Base-by-base conservation (phyloP, 345 rosid genomes). In the Trapa incisa region DNA sequence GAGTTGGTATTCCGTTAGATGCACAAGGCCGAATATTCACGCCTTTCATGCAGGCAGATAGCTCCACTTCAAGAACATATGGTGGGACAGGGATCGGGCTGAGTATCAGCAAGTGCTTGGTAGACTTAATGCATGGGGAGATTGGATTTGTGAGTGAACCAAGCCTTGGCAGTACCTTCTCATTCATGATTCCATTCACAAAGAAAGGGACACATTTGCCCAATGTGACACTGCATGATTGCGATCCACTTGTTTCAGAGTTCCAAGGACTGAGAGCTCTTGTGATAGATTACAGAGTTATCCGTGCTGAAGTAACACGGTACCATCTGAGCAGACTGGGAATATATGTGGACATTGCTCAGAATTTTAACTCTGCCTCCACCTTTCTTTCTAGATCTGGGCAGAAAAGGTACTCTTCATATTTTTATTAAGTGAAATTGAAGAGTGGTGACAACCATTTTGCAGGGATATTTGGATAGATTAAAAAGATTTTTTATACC, bases 31-130 rank as follows among this genome's bases (percentile, higher is more conserved):
- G 82, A 6, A 91, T 94, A 67, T 94, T 94, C 84, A 91, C 92
- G 5, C 99, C 97, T 64, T 94, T 94, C 73, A 81, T 94, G 88
- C 99, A 94, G 78, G 99, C 96, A 7, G 99, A 94, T 69, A 94
- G 97, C 71, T 94, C 99, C 64, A 94, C 97, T 37, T 94, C 99
- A 6, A 86, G 99, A 56, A 89, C 88, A 14, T 84, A 94, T 77
- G 99, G 99, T 69, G 97, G 99, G 33, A 94, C 97, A 15, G 97
- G 97, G 67, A 94, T 94, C 65, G 99, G 99, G 64, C 77, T 94
- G 71, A 94, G 99, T 77, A 89, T 94, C 58, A 87, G 97, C 85
- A 86, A 83, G 73, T 85, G 84, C 74, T 80, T 94, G 67, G 97
- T 94, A 72, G 91, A 86, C 68, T 95, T 94, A 65, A 94, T 94